A percentile compares a stretch with the other conserved stretches of the same genome.
Conservation (phyloP, 1,284 basidiomycete species). For the Melampsora occidentalis region DNA sequence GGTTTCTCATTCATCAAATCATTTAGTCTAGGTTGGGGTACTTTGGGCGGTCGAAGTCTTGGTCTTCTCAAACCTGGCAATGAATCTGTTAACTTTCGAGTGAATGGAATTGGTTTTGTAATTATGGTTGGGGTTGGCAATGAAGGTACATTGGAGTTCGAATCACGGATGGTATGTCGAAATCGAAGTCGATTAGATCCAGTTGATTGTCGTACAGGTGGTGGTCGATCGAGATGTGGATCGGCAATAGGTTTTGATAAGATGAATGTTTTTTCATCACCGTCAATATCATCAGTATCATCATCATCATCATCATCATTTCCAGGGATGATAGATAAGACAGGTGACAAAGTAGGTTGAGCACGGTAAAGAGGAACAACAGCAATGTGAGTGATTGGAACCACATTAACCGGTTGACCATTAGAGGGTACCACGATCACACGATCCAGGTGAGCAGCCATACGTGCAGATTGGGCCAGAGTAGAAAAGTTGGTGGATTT, state of each 20-base stretch:
- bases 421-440: background rate
- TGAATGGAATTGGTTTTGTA: background rate
- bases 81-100: too few relatives aligned
- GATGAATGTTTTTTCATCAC: too few relatives aligned
- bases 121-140: background rate
- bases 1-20: conserved; percentile 9
- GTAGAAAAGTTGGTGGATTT: background rate
- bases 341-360: conserved; percentile 27
- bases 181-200: background rate
- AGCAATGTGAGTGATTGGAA: conserved; percentile 21
- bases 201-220: background rate
- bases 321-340: background rate
- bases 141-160: background rate
- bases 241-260: background rate
- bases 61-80: background rate
- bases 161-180: background rate
- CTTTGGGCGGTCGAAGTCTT: background rate
- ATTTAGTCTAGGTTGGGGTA: background rate
- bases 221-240: background rate
- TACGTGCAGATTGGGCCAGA: background rate
- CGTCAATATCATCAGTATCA: too few relatives aligned
- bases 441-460: background rate
- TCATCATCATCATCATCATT: too few relatives aligned
- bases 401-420: background rate
- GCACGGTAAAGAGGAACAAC: conserved; percentile 23